Conservation (phyloP, 805 yeast genomes). For the Komagataella pseudopastoris region DNA sequence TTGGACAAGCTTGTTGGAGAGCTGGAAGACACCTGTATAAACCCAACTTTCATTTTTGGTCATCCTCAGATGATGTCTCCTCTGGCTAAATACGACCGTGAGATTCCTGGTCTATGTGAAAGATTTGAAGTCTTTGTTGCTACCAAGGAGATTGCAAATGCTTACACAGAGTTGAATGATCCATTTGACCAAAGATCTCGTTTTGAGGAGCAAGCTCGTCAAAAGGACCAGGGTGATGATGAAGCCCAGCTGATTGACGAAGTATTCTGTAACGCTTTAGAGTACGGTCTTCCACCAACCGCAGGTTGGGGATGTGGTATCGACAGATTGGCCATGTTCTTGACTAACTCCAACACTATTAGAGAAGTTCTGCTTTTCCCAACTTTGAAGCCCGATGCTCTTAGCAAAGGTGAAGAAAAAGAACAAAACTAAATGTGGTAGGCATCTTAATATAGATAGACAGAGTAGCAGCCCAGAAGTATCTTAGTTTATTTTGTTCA, state of each 20-base stretch:
- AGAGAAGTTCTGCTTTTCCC: slow-evolving; percentile 98
- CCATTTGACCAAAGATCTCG: slow-evolving; percentile 97
- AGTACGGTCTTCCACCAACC: slow-evolving; percentile 97
- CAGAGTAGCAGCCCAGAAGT: background rate
- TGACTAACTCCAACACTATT: slow-evolving; percentile 90
- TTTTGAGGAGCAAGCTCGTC: slow-evolving; percentile 98
- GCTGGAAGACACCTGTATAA: slow-evolving; percentile 85
- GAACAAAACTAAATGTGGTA: slow-evolving; percentile 6
- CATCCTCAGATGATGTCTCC: slow-evolving; percentile 99
- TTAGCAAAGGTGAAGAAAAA: slow-evolving; percentile 21
- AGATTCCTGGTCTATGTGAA: slow-evolving; percentile 90
- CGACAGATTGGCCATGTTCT: slow-evolving; percentile 95
- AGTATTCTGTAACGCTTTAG: slow-evolving; percentile 93
- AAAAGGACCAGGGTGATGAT: slow-evolving; percentile 97
- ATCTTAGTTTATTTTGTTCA: background rate
- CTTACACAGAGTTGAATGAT: slow-evolving; percentile 97
- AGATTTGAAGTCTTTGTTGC: slow-evolving; percentile 98
- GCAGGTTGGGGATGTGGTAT: slow-evolving; percentile 99
- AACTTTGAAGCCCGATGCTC: slow-evolving; percentile 88
- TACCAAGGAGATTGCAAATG: slow-evolving; percentile 95
- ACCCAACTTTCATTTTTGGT: slow-evolving; percentile 96
- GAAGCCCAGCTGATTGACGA: slow-evolving; percentile 97
- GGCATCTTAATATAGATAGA: background rate
- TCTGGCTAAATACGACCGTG: slow-evolving; percentile 90
- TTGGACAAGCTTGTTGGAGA: slow-evolving; percentile 96